phyloP scores from a whole-genome alignment of 1,139 yeast species.

The Nakaseomyces sp. region DNA sequence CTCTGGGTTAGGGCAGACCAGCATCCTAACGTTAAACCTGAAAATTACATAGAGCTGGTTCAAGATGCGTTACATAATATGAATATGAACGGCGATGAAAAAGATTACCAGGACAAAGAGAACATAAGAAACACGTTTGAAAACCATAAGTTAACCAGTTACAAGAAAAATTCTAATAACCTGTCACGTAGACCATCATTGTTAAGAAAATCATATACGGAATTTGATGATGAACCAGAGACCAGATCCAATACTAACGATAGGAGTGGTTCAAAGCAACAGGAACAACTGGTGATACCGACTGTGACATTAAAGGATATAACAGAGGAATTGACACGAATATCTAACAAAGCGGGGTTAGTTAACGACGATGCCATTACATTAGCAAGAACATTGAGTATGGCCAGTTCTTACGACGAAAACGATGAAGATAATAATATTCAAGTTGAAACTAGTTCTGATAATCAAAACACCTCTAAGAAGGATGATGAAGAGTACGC shows the following conservation, averaged over 20 bases:
- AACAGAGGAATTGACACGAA: conserved; percentile 51
- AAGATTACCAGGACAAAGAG: conserved; percentile 7
- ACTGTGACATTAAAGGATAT: conserved; percentile 47
- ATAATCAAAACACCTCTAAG: not conserved
- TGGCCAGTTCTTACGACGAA: conserved; percentile 12
- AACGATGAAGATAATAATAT: not conserved
- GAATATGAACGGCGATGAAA: conserved; percentile 27
- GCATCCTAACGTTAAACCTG: conserved; percentile 89
- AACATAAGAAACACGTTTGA: not conserved
- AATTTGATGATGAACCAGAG: conserved; percentile 14
- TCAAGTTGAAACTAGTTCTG: not conserved
- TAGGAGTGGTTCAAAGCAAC: not conserved
- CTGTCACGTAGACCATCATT: conserved; percentile 24
- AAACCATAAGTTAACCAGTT: conserved; percentile 8
- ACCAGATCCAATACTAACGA: not conserved
- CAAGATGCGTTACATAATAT: conserved; percentile 70
- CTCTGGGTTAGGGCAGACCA: conserved; percentile 91
- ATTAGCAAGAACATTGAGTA: conserved; percentile 50
- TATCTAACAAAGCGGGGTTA: conserved; percentile 60
- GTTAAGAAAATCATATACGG: conserved; percentile 23
- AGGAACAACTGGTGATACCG: not conserved
- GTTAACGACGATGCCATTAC: conserved; percentile 64
- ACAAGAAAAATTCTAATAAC: conserved; percentile 7
- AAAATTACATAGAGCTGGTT: conserved; percentile 72
- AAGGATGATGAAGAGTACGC: conserved; percentile 12